Conservation (phyloP, 2,329 filamentous ascomycete genomes). For the Aspergillus arachidicola region DNA sequence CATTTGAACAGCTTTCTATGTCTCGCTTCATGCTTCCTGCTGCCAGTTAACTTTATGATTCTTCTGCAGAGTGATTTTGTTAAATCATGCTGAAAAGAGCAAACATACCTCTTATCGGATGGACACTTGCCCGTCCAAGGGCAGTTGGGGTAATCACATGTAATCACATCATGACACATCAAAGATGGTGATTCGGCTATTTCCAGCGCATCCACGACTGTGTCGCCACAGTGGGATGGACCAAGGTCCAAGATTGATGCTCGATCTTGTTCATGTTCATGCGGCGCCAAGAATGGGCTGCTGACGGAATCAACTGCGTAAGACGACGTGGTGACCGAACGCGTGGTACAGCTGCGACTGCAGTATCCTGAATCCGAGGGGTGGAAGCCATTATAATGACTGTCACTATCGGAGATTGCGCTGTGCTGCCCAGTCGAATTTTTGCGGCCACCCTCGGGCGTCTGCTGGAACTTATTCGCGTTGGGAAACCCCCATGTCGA, state of each 20-base stretch:
- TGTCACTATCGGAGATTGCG: conserved; percentile 35
- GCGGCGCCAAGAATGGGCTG: conserved; percentile 27
- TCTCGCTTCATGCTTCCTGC: conserved; percentile 73
- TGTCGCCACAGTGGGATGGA: conserved; percentile 10
- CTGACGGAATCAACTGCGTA: conserved; percentile 31
- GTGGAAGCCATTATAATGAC: conserved; percentile 32
- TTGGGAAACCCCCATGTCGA: conserved; percentile 16
- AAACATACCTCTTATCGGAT: conserved; percentile 43
- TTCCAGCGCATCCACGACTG: conserved; percentile 36
- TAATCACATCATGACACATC: conserved; percentile 46
- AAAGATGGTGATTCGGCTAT: conserved; percentile 55
- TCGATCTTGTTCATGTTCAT: conserved; percentile 27
- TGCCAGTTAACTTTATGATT: background rate
- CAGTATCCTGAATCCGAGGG: conserved; percentile 42
- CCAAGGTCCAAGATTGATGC: conserved; percentile 22
- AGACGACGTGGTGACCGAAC: conserved; percentile 32
- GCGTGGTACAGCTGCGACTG: conserved; percentile 31
- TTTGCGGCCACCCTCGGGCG: conserved; percentile 24
- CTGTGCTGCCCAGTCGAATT: conserved; percentile 31
- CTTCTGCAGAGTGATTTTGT: too few relatives aligned
- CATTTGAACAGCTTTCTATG: conserved; percentile 72
- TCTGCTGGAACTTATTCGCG: conserved; percentile 22
- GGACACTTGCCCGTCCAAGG: conserved; percentile 42
- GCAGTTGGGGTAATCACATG: conserved; percentile 35
- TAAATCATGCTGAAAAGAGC: too few relatives aligned